Evolutionary conservation across 2,329 filamentous ascomycete species (phyloP), one percentile per base, ranked within the genome.

Genomic region (Didymella exigua): DNA sequence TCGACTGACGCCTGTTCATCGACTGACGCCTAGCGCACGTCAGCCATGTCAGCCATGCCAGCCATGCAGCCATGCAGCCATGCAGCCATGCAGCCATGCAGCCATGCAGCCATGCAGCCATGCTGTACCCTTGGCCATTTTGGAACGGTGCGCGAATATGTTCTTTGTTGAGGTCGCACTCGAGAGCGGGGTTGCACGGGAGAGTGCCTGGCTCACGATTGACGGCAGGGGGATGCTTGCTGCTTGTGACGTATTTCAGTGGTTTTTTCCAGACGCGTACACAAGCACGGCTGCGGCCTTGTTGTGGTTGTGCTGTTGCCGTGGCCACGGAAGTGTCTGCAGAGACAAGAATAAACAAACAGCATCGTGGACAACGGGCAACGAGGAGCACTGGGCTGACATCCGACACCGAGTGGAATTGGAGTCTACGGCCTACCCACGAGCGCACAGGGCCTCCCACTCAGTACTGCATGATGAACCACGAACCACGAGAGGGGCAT

Each of bases 201-300:
- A 40, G n/a, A 26, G 19, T 33, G 42, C 29, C n/a, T 47, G 42
- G 49, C 27, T 47, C 29, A n/a, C 6, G 11, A 23, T 24, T 10
- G 9, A 33, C 50, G 38, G 37, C 44, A 49, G 51, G 45, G 44
- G 31, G 27, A n/a, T 45, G 46, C 40, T 34, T 49, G 46, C 21
- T 41, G 29, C 23, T 24, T 46, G 46, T 42, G 52, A 41, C 41
- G 46, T 46, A 41, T 54, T 49, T 49, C 51, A n/a, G n/a, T n/a
- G n/a, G n/a, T n/a, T n/a, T n/a, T n/a, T n/a, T n/a, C n/a, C n/a
- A 54, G 44, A 36, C 51, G 40, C 45, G 40, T n/a, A 36, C 33
- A 45, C n/a, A 21, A 19, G 24, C 27, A 16, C 10, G 36, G 21
- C 19, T 41, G 33, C 23, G 18, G 14, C 37, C 40, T 49, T 33